A percentile compares a stretch with the other conserved stretches of the same genome.
Evolutionary conservation across 2,329 filamentous ascomycete species (phyloP).

Genomic region (Lecanicillium sp.): DNA sequence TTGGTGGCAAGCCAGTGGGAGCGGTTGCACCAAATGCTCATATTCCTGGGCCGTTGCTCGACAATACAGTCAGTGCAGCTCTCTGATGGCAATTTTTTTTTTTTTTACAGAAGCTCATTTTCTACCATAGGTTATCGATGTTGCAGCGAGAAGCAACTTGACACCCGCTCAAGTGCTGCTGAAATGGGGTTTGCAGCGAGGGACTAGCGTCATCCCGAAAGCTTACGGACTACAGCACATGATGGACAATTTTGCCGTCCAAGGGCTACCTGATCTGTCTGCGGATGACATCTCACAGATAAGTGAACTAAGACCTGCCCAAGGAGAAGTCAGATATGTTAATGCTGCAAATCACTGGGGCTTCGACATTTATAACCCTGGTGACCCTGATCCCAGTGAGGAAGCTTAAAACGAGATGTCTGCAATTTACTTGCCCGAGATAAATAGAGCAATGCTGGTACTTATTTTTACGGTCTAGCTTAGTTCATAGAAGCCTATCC

Average conservation of each 20-base stretch:
- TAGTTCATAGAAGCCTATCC: no score
- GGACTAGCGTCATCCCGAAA: conserved; percentile 7
- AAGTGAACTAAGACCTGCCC: not conserved
- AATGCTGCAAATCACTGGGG: conserved; percentile 3
- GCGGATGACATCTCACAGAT: not conserved
- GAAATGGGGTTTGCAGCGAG: conserved; percentile 7
- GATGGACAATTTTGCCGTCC: conserved; percentile 1
- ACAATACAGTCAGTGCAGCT: conserved; percentile 1
- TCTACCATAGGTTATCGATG: not conserved
- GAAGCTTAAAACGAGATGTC: no score
- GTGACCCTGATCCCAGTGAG: conserved; percentile 2
- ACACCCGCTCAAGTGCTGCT: conserved; percentile 4
- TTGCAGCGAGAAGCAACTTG: conserved; percentile 1
- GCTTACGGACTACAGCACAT: conserved; percentile 2
- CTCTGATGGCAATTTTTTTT: no score
- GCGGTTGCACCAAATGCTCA: conserved; percentile 1
- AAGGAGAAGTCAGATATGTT: conserved; percentile 3
- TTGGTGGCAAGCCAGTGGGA: conserved; percentile 2
- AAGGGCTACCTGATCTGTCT: not conserved
- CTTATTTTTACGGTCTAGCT: no score
- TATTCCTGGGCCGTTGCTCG: conserved; percentile 1
- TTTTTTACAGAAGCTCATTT: no score
- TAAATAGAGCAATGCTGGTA: no score
- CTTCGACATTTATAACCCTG: conserved; percentile 6
- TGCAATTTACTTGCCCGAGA: no score